Base-by-base conservation (phyloP, 1,284 basidiomycete species). In the Gymnopus androsaceus region DNA sequence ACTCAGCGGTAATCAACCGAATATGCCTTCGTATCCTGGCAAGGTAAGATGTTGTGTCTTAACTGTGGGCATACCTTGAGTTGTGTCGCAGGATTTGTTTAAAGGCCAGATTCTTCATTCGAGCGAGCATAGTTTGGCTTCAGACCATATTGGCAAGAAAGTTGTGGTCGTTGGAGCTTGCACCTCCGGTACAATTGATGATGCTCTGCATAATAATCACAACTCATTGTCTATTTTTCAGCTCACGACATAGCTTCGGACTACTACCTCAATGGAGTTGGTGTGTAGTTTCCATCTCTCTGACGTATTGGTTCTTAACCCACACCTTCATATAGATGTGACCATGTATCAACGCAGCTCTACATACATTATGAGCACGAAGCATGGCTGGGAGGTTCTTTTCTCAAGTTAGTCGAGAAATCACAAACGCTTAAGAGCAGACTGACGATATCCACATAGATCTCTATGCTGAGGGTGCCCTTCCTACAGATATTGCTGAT, bases 281-380 rank as follows among this genome's bases (percentile, higher is more conserved):
- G 57, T 55, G 40, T 3, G 57, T 36, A 7, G 3, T 37, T 33
- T 12, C 14, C 5, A 8, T 25, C 17, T 21, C 6, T 4, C 9
- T 21, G 14, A 11, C n/a, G 17, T 11, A 41, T 12, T 28, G 23
- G 11, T 14, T 21, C n/a, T 34, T 23, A 9, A 44, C 25, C 19
- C 17, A 17, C 23, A 30, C n/a, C 14, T n/a, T 27, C 21, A n/a
- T n/a, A 15, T 38, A 81, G 80, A 82, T 49, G 77, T 84, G 4
- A 85, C 84, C 3, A 82, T 88, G 72, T 79, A 81, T 58, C 87
- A 89, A 68, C 77, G 87, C 17, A 76, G 75, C 30, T 76, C 81
- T 3, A 88, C 83, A 6, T 87, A 84, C 65, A 70, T 88, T 61
- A 83, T 88, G 63, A 68, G 67, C 15, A 80, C 76, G 65, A 59